Evolutionary conservation across 1,139 yeast genomes (phyloP).

Genomic region (Yamadazyma triangularis): DNA sequence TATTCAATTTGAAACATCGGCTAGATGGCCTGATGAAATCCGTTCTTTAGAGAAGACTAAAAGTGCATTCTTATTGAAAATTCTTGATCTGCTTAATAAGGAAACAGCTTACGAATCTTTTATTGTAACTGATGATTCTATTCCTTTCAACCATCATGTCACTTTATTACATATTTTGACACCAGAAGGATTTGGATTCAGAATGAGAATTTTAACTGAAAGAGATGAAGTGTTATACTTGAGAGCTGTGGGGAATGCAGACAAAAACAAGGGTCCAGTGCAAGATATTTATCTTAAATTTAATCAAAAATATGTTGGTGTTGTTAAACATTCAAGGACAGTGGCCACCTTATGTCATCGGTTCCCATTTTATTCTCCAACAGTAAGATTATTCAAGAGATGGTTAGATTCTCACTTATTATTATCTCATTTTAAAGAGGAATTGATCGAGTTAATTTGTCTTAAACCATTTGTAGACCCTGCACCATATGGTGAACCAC

Average conservation of each 20-base stretch:
- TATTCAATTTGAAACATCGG: constrained; percentile 82
- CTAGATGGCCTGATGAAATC: constrained; percentile 95
- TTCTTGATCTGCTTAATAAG: constrained; percentile 53
- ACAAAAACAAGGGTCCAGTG: constrained; percentile 53
- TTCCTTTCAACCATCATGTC: constrained; percentile 61
- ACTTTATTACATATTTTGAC: constrained; percentile 63
- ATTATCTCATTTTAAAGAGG: constrained; percentile 67
- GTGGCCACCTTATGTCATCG: constrained; percentile 67
- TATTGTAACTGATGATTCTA: constrained; percentile 58
- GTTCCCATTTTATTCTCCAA: constrained; percentile 71
- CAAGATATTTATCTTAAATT: constrained; percentile 64
- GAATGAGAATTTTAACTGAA: constrained; percentile 68
- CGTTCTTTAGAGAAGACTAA: constrained; percentile 83
- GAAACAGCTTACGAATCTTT: constrained; percentile 53
- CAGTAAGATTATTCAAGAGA: constrained; percentile 77
- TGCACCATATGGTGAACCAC: constrained; percentile 76
- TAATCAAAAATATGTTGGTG: constrained; percentile 61
- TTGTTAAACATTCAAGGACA: constrained; percentile 79
- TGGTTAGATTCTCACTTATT: constrained; percentile 80
- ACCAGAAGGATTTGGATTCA: constrained; percentile 86
- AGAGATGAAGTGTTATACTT: constrained; percentile 73
- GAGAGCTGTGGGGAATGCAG: constrained; percentile 62
- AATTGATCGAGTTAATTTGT: constrained; percentile 76
- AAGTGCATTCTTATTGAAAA: constrained; percentile 78
- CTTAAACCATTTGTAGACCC: constrained; percentile 83